Conservation (phyloP, 2,329 filamentous ascomycete species). For the Penicillium fuscoglaucum region DNA sequence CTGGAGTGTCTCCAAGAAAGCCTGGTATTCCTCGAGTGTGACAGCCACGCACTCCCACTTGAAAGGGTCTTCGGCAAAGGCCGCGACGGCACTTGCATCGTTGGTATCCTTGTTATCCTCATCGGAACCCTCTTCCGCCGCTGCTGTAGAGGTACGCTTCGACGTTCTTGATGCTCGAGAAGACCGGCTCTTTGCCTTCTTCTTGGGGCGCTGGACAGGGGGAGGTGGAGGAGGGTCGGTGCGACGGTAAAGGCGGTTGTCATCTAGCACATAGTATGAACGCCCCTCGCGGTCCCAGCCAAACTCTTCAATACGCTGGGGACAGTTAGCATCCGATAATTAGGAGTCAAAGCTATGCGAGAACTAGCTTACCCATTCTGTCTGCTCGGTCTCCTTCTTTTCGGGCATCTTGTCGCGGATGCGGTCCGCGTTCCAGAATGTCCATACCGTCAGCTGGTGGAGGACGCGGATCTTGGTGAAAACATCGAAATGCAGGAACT, state of each 20-base stretch:
- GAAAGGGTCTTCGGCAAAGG: slow-evolving; percentile 60
- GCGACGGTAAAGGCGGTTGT: slow-evolving; percentile 86
- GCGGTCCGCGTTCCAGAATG: slow-evolving; percentile 81
- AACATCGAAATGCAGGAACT: slow-evolving; percentile 78
- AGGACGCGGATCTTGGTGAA: slow-evolving; percentile 76
- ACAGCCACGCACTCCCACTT: slow-evolving; percentile 92
- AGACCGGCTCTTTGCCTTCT: slow-evolving; percentile 66
- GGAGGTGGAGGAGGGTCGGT: slow-evolving; percentile 70
- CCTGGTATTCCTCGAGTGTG: slow-evolving; percentile 72
- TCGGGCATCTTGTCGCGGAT: slow-evolving; percentile 85
- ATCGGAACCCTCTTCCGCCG: slow-evolving; percentile 44
- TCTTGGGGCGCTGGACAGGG: slow-evolving; percentile 55
- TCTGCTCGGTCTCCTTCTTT: slow-evolving; percentile 76
- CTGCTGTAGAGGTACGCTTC: slow-evolving; percentile 59
- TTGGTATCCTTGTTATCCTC: slow-evolving; percentile 44
- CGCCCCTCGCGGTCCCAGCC: slow-evolving; percentile 89
- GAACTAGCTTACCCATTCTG: slow-evolving; percentile 68
- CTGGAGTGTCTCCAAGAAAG: slow-evolving; percentile 68
- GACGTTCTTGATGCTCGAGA: slow-evolving; percentile 65
- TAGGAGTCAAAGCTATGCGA: neutral
- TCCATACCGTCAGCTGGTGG: slow-evolving; percentile 87
- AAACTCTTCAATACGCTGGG: slow-evolving; percentile 47
- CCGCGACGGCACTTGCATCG: slow-evolving; percentile 33
- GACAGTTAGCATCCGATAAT: slow-evolving; percentile 14
- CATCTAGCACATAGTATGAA: slow-evolving; percentile 86